Evolutionary conservation across 2,329 filamentous ascomycete species (phyloP).

Genomic region (Alternaria tenuissima): DNA sequence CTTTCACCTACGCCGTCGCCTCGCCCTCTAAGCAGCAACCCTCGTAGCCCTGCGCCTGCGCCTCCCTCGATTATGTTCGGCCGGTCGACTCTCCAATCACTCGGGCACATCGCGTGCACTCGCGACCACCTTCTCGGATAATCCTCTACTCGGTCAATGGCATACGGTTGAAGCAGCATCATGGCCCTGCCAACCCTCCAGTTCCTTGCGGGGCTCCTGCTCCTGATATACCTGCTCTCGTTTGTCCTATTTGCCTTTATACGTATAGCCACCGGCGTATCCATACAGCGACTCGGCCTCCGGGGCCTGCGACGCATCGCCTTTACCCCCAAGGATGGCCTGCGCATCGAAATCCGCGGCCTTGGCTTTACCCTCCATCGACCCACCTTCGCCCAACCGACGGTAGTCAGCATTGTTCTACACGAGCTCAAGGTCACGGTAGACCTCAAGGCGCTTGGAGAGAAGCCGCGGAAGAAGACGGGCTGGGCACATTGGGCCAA

Average conservation of each 20-base stretch:
- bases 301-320: slow-evolving; percentile 89
- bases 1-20: slow-evolving; percentile 8
- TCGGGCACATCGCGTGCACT: slow-evolving; percentile 42
- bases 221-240: slow-evolving; percentile 87
- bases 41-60: slow-evolving; percentile 26
- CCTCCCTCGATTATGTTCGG: slow-evolving; percentile 43
- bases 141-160: slow-evolving; percentile 32
- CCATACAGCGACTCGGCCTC: slow-evolving; percentile 94
- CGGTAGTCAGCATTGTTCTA: slow-evolving; percentile 91
- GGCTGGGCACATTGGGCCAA: slow-evolving; percentile 46
- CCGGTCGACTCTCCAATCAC: slow-evolving; percentile 22
- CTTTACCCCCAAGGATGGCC: slow-evolving; percentile 86
- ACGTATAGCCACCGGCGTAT: slow-evolving; percentile 90
- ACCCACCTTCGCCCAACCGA: slow-evolving; percentile 95
- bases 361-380: slow-evolving; percentile 88
- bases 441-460: slow-evolving; percentile 72
- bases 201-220: slow-evolving; percentile 84
- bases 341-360: slow-evolving; percentile 88
- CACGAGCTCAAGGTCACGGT: slow-evolving; percentile 85
- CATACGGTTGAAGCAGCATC: slow-evolving; percentile 32
- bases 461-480: slow-evolving; percentile 44
- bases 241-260: slow-evolving; percentile 94
- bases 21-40: slow-evolving; percentile 25
- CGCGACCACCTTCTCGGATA: slow-evolving; percentile 29
- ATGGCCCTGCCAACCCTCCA: slow-evolving; percentile 62